Evolutionary conservation across 1,139 yeast genomes (phyloP), one percentile per base, ranked within the genome.

Genomic region (Lodderomyces beijingensis): DNA sequence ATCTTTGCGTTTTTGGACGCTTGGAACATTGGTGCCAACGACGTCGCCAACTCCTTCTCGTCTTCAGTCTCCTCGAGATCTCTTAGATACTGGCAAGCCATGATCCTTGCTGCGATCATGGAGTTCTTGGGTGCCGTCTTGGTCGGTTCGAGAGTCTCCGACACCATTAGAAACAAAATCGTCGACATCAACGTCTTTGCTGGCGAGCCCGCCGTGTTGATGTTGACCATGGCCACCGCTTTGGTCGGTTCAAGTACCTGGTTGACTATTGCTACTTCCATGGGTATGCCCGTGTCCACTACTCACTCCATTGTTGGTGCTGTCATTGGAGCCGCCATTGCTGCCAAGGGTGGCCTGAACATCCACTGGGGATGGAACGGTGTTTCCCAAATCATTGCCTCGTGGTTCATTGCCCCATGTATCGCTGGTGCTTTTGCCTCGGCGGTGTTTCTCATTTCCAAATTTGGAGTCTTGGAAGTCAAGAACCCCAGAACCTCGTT

Each of bases 1-100:
- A 59, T 80, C 40, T 80, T 81, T 58, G 88, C 86, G 43, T 79
- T 79, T 64, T 64, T 80, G 47, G 88, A 80, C 57, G 89, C 89
- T n/a, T 82, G 78, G 72, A 79, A 79, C 53, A 82, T 80, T 47
- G 91, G 91, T 35, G 91, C 91, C 28, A 82, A 82, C 51, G 91
- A 82, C 65, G 88, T 81, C 38, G 84, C 91, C 23, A 82, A 82
- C 61, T 81, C 89, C 3, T 82, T 79, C 51, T 83, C 89, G 1
- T 78, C 88, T 2, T 76, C 85, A 3, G 77, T 80, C 15, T 77
- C 88, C 4, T 79, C 89, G 9, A 62, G 84, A 45, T 73, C 87
- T 16, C 61, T 82, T 41, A 74, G 74, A 36, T 79, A 79, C 53
- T 75, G 83, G 76, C 91, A 82, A 56, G 89, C 88, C 16, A 77